Evolutionary conservation across 2,329 filamentous ascomycete species (phyloP), one percentile per base, ranked within the genome.

Genomic region (Tolypocladium ovalisporum): DNA sequence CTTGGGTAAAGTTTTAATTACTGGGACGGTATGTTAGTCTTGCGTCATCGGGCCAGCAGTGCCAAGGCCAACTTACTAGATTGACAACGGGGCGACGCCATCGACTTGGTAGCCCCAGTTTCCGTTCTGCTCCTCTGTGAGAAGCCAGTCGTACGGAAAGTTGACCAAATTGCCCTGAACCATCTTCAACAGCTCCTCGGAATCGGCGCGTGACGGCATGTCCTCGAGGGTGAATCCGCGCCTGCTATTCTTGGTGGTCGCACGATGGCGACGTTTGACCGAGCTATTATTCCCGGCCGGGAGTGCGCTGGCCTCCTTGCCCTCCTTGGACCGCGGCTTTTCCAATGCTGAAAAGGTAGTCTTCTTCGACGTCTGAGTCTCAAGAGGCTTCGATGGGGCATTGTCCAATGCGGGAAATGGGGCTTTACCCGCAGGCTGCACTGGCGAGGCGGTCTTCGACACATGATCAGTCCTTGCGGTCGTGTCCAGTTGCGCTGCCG

Each of bases 21-120:
- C 70, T 74, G 52, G 10, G 19, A 35, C 49, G 12, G 3, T 52
- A 29, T 39, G 66, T 74, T 67, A 74, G 71, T 37, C 13, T 57
- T 17, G 9, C 10, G 19, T 49, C 29, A 15, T 22, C 34, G 9
- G n/a, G 44, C 36, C 47, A 13, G 34, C 15, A 7, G 35, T 34
- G 24, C 32, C 13, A 19, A 10, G 29, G 39, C 35, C 37, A 17
- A 81, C 88, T 86, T 79, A 90, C 89, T 99, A 99, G 67, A 99
- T 97, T 75, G 97, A 91, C 73, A 99, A 79, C 57, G 94, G 94
- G 65, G 94, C 95, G 69, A 99, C 87, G 71, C 95, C 88, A 71
- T 99, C 94, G 57, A 97, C 90, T 68, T 93, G 90, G 74, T 96
- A 97, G 61, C 97, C 82, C 94, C 94, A 99, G 69, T 97, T 96